Percentiles rank a stretch among this genome's conserved stretches.
phyloP scores from a whole-genome alignment of 2,329 filamentous ascomycete genomes.

The Cryphonectria carpinicola region DNA sequence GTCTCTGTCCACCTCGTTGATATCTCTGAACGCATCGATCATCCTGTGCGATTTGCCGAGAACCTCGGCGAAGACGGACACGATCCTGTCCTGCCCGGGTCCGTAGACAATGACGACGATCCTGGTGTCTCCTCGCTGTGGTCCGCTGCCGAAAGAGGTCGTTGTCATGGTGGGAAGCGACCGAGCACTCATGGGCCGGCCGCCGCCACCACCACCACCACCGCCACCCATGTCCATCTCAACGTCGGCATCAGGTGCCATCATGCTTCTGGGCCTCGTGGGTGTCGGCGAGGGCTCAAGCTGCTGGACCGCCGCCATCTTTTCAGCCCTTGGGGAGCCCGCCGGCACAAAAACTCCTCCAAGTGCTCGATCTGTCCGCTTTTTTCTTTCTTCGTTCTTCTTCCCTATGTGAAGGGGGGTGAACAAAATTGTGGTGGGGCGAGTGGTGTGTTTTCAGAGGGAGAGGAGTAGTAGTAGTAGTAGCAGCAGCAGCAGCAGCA shows the following conservation, averaged over 20 bases:
- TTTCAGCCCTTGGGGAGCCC: conserved; percentile 1
- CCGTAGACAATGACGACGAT: conserved; percentile 72
- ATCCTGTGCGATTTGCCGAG: conserved; percentile 73
- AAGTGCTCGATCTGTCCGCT: background rate
- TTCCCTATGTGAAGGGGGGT: background rate
- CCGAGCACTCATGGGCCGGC: conserved; percentile 15
- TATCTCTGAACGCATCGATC: conserved; percentile 57
- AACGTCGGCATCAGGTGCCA: conserved; percentile 38
- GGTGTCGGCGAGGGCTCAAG: conserved; percentile 33
- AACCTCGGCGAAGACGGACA: conserved; percentile 76
- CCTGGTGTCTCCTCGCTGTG: conserved; percentile 58
- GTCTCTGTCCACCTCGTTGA: conserved; percentile 59
- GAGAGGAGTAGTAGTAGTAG: background rate
- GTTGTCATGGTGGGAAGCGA: conserved; percentile 40
- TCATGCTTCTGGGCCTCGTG: conserved; percentile 35
- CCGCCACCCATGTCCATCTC: conserved; percentile 37
- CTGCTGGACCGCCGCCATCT: conserved; percentile 32
- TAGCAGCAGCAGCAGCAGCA: background rate
- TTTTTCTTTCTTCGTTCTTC: background rate
- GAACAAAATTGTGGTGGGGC: background rate
- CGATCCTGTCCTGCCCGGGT: conserved; percentile 72
- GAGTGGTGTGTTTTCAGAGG: background rate
- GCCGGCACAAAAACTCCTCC: background rate
- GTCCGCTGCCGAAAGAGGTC: conserved; percentile 48
- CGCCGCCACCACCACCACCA: conserved; percentile 4